Percentiles rank a stretch among this genome's conserved stretches.
phyloP scores from a whole-genome alignment of 1,139 yeast species.

The Nakaseomyces nivariensis region DNA sequence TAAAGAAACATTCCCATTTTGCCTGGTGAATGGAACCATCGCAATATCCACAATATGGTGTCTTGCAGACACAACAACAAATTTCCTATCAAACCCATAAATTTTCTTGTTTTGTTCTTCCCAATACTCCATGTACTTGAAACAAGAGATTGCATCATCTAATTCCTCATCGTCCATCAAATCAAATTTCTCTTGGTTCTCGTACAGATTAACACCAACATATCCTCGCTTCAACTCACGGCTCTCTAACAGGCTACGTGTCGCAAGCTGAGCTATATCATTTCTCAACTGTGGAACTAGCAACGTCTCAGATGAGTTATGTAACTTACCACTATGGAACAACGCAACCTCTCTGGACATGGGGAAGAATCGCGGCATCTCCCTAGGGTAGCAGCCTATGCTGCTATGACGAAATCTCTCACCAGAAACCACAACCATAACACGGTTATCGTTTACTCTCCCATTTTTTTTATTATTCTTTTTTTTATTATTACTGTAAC shows the following conservation, averaged over 20 bases:
- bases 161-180: constrained; percentile 16
- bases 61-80: constrained; percentile 22
- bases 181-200: constrained; percentile 12
- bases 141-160: constrained; percentile 18
- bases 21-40: constrained; percentile 17
- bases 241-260: constrained; percentile 3
- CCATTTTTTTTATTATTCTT: background rate
- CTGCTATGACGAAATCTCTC: constrained; percentile 5
- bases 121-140: constrained; percentile 14
- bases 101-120: constrained; percentile 3
- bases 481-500: background rate
- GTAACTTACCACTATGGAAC: constrained; percentile 3
- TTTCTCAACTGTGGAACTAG: constrained; percentile 7
- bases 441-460: background rate
- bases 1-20: constrained; percentile 5
- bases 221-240: constrained; percentile 9
- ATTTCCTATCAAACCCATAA: constrained; percentile 8
- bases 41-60: constrained; percentile 24
- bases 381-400: constrained; percentile 4
- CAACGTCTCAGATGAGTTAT: background rate
- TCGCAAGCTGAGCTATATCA: constrained; percentile 8
- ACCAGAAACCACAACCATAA: constrained; percentile 1
- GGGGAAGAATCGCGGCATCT: background rate
- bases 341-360: constrained; percentile 9
- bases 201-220: constrained; percentile 18